Conservation (phyloP, 495 filamentous ascomycete genomes). For the Neurospora hispaniola region DNA sequence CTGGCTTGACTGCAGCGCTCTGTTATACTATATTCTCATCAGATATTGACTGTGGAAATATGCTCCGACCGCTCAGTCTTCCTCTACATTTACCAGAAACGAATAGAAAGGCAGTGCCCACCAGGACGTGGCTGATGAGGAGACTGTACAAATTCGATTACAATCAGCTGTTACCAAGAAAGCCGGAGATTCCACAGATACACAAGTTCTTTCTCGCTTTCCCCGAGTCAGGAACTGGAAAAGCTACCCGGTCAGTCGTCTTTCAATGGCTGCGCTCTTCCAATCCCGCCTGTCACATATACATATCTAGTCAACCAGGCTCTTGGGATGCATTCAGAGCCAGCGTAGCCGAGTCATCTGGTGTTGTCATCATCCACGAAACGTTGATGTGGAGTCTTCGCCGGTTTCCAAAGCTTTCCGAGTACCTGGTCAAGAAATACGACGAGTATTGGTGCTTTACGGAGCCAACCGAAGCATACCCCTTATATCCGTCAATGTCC, state of each 20-base stretch:
- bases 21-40: constrained; percentile 27
- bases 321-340: constrained; percentile 20
- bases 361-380: constrained; percentile 29
- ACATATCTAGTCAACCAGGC: constrained; percentile 11
- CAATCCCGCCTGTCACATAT: constrained; percentile 20
- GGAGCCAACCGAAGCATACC: constrained; percentile 12
- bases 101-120: not conserved
- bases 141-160: constrained; percentile 19
- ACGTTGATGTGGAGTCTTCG: constrained; percentile 16
- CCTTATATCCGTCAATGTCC: constrained; percentile 17
- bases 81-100: not conserved
- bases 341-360: constrained; percentile 2
- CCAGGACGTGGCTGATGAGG: constrained; percentile 9
- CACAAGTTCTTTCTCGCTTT: constrained; percentile 24
- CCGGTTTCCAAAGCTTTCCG: constrained; percentile 16
- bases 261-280: constrained; percentile 20
- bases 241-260: constrained; percentile 1
- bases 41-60: constrained; percentile 5
- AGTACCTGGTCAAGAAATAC: constrained; percentile 4
- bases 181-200: not conserved
- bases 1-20: constrained; percentile 16
- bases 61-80: constrained; percentile 11
- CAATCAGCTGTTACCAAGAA: constrained; percentile 14
- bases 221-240: constrained; percentile 7
- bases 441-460: constrained; percentile 26